phyloP scores from a whole-genome alignment of 106 monocot species.

The Posidonia australis region DNA sequence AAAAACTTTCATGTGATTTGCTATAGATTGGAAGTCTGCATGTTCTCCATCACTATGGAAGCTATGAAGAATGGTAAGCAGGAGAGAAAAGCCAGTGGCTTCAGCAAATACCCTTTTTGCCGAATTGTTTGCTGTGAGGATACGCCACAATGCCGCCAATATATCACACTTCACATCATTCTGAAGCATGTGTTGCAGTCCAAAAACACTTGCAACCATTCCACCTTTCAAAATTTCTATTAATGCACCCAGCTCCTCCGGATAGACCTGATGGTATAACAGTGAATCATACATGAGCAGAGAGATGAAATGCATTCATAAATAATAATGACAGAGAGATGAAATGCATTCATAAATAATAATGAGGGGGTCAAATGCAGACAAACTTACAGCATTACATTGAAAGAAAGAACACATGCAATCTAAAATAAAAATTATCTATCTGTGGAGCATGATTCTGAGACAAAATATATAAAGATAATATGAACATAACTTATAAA shows the following conservation, averaged over 20 bases:
- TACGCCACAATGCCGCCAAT: conserved; percentile 84
- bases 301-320: too few species aligned
- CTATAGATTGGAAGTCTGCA: conserved; percentile 23
- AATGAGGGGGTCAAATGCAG: too few species aligned
- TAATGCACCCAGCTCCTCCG: conserved; percentile 72
- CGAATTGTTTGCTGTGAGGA: conserved; percentile 65
- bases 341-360: too few species aligned
- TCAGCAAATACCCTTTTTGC: conserved; percentile 91
- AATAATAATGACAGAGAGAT: too few species aligned
- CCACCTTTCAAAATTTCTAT: conserved; percentile 94
- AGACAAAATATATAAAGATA: too few species aligned
- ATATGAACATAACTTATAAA: too few species aligned
- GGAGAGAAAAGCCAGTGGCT: conserved; percentile 95
- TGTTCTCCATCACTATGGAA: conserved; percentile 48
- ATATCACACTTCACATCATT: conserved; percentile 84
- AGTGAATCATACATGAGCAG: too few species aligned
- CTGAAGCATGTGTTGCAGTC: conserved; percentile 75
- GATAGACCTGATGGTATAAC: conserved; percentile 82
- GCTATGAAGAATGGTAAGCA: conserved; percentile 80
- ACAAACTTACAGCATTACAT: too few species aligned
- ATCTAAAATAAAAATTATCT: too few species aligned
- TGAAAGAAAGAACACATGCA: too few species aligned
- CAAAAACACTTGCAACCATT: conserved; percentile 62
- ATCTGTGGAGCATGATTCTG: too few species aligned
- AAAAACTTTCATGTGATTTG: conserved; percentile 51